These are phyloP conservation scores for Triticum urartu DNA, from an alignment of 176 grass and related monocot genomes.

Conservation along the genomic window DNA sequence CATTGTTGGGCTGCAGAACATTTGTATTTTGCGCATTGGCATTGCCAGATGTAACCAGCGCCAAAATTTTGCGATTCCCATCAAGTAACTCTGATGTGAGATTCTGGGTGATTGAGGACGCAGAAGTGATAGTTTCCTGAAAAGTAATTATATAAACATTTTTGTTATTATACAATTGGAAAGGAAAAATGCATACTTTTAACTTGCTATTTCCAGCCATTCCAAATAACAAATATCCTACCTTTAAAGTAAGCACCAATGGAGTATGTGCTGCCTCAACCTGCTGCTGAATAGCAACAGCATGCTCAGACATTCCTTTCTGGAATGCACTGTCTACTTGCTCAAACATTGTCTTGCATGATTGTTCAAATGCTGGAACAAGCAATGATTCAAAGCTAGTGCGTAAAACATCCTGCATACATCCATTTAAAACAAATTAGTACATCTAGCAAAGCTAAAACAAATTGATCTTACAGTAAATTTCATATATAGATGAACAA, in stretches of 20 bases:
- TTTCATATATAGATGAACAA: not conserved
- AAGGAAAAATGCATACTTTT: constrained; percentile 10
- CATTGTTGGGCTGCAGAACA: constrained; percentile 65
- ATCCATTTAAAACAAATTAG: constrained; percentile 29
- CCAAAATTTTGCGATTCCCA: constrained; percentile 74
- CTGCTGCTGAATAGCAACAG: constrained; percentile 80
- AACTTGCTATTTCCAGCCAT: constrained; percentile 1
- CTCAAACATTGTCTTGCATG: constrained; percentile 95
- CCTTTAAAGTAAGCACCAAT: constrained; percentile 82
- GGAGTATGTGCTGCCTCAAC: constrained; percentile 81
- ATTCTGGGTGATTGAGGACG: constrained; percentile 80
- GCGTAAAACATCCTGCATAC: constrained; percentile 78
- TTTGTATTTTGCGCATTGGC: constrained; percentile 44
- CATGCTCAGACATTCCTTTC: constrained; percentile 96
- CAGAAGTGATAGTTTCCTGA: constrained; percentile 86
- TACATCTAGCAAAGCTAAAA: constrained; percentile 11
- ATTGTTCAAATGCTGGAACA: constrained; percentile 90
- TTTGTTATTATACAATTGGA: not conserved
- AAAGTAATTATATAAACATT: constrained; percentile 19
- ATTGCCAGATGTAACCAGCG: constrained; percentile 72
- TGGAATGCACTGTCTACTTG: constrained; percentile 93
- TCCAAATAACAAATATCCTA: constrained; percentile 31
- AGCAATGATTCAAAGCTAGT: constrained; percentile 69
- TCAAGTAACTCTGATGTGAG: constrained; percentile 85
- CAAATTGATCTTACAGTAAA: not conserved